phyloP scores from a whole-genome alignment of 2,329 filamentous ascomycete genomes.

The Paecilomyces variotii region DNA sequence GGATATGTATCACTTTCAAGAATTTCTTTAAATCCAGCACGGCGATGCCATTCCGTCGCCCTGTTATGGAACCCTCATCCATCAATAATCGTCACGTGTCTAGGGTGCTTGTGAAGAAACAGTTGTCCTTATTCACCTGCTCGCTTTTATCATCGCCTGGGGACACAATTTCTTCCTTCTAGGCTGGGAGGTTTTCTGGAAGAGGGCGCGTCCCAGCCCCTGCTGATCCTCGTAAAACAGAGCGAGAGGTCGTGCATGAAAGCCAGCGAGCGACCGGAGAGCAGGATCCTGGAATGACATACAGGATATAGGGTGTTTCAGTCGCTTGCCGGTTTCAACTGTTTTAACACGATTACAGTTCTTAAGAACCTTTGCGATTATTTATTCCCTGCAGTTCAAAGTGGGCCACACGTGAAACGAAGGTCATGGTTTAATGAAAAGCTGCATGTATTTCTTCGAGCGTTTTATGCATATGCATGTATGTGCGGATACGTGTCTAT shows the following conservation, averaged over 20 bases:
- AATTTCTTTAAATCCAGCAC: neutral
- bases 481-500: neutral
- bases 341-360: neutral
- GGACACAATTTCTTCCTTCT: neutral
- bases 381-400: slow-evolving; percentile 7
- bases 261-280: neutral
- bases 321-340: neutral
- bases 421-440: slow-evolving; percentile 8
- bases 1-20: neutral
- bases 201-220: neutral
- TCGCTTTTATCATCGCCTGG: neutral
- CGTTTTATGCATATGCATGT: neutral
- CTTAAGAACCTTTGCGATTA: neutral
- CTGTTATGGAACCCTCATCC: neutral
- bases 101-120: neutral
- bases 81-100: neutral
- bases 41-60: neutral
- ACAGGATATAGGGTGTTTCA: neutral
- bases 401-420: slow-evolving; percentile 12
- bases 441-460: neutral
- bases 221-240: neutral
- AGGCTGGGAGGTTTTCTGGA: neutral
- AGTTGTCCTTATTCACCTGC: neutral
- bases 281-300: neutral
- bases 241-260: neutral